Evolutionary conservation across 768 basidiomycete genomes (phyloP).

Genomic region (Tylopilus balloui): DNA sequence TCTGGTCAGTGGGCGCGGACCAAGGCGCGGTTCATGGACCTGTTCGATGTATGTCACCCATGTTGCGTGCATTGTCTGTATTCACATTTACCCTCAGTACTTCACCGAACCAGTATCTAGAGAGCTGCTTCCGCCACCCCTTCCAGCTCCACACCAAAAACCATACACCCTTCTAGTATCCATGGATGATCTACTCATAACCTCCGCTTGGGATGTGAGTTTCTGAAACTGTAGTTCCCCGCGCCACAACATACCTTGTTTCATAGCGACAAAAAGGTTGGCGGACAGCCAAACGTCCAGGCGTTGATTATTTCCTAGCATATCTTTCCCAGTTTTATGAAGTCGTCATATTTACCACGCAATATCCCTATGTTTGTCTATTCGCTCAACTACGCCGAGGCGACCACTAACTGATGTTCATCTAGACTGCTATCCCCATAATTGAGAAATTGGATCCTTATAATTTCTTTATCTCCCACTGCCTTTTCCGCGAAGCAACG

Average conservation of each 20-base stretch:
- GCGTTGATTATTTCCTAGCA: constrained; percentile 96
- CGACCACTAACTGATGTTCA: constrained; percentile 1
- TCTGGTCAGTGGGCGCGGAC: constrained; percentile 63
- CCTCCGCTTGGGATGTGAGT: constrained; percentile 95
- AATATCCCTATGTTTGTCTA: constrained; percentile 76
- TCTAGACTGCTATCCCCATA: constrained; percentile 80
- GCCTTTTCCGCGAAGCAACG: constrained; percentile 90
- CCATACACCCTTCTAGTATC: constrained; percentile 91
- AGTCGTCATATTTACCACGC: constrained; percentile 91
- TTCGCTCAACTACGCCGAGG: not conserved
- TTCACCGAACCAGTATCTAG: constrained; percentile 94
- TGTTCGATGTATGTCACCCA: constrained; percentile 59
- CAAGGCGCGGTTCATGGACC: constrained; percentile 52
- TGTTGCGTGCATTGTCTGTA: not conserved
- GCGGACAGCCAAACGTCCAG: constrained; percentile 93
- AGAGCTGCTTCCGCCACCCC: constrained; percentile 84
- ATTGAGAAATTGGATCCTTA: constrained; percentile 94
- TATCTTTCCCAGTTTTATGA: constrained; percentile 99
- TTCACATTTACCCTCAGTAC: constrained; percentile 43
- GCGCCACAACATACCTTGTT: not conserved
- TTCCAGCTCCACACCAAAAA: constrained; percentile 77
- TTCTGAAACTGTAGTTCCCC: not conserved
- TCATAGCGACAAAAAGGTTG: constrained; percentile 85
- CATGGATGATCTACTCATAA: constrained; percentile 86
- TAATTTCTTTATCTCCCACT: constrained; percentile 82